Base-by-base conservation (phyloP, 768 basidiomycete genomes). In the Tylopilus sp. region DNA sequence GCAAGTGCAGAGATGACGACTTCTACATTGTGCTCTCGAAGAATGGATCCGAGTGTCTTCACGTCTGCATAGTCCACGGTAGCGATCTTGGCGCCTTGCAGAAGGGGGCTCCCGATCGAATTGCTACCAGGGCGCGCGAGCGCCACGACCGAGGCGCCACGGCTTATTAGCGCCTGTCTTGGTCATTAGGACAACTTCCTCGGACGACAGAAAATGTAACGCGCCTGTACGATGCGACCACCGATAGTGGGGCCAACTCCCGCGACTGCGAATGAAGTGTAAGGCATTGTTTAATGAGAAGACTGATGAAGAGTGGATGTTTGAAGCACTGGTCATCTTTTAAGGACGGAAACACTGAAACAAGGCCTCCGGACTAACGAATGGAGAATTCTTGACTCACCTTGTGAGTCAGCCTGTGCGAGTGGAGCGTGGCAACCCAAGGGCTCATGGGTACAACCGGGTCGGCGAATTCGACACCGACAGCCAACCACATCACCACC, bases 191-290 rank as follows among this genome's bases (percentile, higher is more conserved):
- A 16, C 26, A 21, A 3, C 33, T 13, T 33, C 31, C 26, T 6
- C 3, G n/a, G n/a, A n/a, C n/a, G n/a, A n/a, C n/a, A n/a, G n/a
- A n/a, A n/a, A n/a, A n/a, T n/a, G n/a, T n/a, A n/a, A n/a, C n/a
- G n/a, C n/a, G n/a, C n/a, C n/a, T n/a, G n/a, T n/a, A 65, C 68
- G 48, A 73, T 72, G 14, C 65, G 71, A 22, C 46, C 61, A 26
- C 72, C 73, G 50, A 73, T 63, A 31, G 63, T 69, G n/a, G 69
- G 68, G 7, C 72, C 72, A 10, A 69, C 65, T 9, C 72, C 73
- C 13, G 57, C 66, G 36, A 73, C 63, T 33, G 71, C 72, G 42
- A 73, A 74, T 6, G 72, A 73, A 22, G 60, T 64, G 60, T 67
- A 70, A 28, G 63, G 47, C 69, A 40, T 48, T n/a, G n/a, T n/a